Percentiles rank a stretch among this genome's conserved stretches.
Conservation (phyloP, 1,284 basidiomycete genomes). For the Earliella scabrosa region DNA sequence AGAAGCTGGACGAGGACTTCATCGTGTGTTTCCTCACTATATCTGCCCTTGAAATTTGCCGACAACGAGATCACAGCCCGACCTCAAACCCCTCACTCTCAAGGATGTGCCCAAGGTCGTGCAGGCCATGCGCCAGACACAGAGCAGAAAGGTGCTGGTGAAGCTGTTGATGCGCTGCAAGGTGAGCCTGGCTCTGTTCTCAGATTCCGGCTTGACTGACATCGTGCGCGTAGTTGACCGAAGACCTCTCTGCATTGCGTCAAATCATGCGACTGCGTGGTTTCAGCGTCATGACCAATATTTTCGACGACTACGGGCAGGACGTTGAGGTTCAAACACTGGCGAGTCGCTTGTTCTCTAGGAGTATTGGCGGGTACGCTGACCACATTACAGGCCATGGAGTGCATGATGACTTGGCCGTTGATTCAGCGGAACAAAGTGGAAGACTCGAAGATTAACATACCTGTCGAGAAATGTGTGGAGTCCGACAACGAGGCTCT, state of each 20-base stretch:
- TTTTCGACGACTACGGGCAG: constrained; percentile 79
- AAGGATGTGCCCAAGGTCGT: constrained; percentile 91
- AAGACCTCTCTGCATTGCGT: constrained; percentile 79
- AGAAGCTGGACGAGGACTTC: constrained; percentile 95
- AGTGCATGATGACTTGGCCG: constrained; percentile 83
- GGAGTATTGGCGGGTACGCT: neutral
- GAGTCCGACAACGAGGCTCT: constrained; percentile 62
- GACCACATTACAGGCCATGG: constrained; percentile 58
- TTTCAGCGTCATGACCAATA: constrained; percentile 90
- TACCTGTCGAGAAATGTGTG: constrained; percentile 62
- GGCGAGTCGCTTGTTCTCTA: constrained; percentile 44
- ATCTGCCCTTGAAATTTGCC: neutral
- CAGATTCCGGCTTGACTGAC: neutral
- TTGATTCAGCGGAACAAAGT: constrained; percentile 92
- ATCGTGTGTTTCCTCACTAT: constrained; percentile 57
- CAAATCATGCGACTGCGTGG: constrained; percentile 94
- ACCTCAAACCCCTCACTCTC: constrained; percentile 74
- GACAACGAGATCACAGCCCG: constrained; percentile 48
- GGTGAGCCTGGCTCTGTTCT: constrained; percentile 43
- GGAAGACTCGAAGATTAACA: constrained; percentile 82
- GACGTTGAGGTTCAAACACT: constrained; percentile 77
- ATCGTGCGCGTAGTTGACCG: constrained; percentile 68
- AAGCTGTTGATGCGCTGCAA: constrained; percentile 89
- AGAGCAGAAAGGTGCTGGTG: constrained; percentile 81
- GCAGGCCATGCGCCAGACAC: constrained; percentile 89